A percentile compares a stretch with the other conserved stretches of the same genome.
Conservation (phyloP, 2,329 filamentous ascomycete genomes). For the Cordyceps pruinosa region DNA sequence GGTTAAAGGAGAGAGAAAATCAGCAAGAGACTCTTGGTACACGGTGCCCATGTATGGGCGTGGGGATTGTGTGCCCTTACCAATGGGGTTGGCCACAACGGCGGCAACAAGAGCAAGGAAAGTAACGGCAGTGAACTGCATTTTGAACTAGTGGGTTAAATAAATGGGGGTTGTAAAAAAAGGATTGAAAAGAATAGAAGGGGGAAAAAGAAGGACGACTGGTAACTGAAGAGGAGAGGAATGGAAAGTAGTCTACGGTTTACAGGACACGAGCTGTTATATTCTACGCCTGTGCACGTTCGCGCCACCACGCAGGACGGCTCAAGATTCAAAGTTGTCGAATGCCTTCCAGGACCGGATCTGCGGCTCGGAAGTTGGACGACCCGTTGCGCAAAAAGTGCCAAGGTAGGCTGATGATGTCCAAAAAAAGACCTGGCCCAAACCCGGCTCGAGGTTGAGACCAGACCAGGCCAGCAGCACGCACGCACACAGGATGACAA, state of each 20-base stretch:
- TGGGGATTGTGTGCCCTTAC: conserved; percentile 18
- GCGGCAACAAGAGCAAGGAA: conserved; percentile 41
- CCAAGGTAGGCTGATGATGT: neutral
- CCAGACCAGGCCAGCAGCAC: neutral
- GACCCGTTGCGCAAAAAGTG: neutral
- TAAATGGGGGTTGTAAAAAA: conserved; percentile 7
- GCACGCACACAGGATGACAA: conserved; percentile 1
- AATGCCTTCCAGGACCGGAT: neutral
- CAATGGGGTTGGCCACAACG: conserved; percentile 34
- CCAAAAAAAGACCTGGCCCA: neutral
- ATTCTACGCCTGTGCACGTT: neutral
- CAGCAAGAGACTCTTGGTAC: too few relatives aligned
- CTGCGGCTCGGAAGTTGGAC: conserved; percentile 5
- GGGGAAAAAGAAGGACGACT: neutral
- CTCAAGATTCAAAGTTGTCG: neutral
- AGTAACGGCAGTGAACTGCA: conserved; percentile 45
- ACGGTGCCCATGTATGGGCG: neutral
- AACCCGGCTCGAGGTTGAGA: neutral
- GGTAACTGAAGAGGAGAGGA: neutral
- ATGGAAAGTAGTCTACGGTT: neutral
- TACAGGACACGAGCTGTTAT: conserved; percentile 3
- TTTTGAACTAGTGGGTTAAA: conserved; percentile 30
- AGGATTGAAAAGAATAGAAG: neutral
- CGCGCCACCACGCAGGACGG: neutral
- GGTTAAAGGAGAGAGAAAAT: neutral